Evolutionary conservation across 805 yeast species (phyloP).

Genomic region (Candida gorgasii): DNA sequence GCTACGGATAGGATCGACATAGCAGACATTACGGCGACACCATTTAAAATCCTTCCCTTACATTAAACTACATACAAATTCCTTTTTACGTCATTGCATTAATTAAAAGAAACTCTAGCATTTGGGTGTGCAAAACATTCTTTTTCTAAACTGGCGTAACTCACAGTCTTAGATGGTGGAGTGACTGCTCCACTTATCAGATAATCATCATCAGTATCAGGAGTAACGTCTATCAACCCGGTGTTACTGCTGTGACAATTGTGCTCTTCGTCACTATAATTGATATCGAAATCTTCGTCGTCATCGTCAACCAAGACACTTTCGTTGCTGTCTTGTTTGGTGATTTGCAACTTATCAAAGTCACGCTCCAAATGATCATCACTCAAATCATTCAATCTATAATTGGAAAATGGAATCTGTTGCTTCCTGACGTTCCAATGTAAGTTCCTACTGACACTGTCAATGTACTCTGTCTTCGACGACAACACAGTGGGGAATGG

Average conservation of each 20-base stretch:
- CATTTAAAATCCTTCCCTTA: no score
- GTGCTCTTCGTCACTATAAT: constrained; percentile 30
- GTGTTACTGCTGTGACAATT: not conserved
- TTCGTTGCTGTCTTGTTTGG: constrained; percentile 5
- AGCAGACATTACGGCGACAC: no score
- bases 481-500: constrained; percentile 92
- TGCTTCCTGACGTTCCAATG: constrained; percentile 93
- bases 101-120: constrained; percentile 30
- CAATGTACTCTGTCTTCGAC: constrained; percentile 74
- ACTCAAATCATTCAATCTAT: constrained; percentile 15
- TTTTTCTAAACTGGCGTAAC: constrained; percentile 30
- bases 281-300: constrained; percentile 36
- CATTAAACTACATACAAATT: no score
- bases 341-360: constrained; percentile 9
- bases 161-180: constrained; percentile 24
- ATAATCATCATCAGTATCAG: constrained; percentile 28
- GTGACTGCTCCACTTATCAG: constrained; percentile 34
- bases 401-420: constrained; percentile 67
- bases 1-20: no score
- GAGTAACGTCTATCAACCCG: constrained; percentile 6
- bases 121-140: constrained; percentile 47
- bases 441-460: constrained; percentile 78
- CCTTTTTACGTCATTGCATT: no score
- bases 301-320: constrained; percentile 20
- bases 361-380: constrained; percentile 15